Evolutionary conservation across 345 rosid genomes (phyloP).

Genomic region (Eutrema heterophyllum): DNA sequence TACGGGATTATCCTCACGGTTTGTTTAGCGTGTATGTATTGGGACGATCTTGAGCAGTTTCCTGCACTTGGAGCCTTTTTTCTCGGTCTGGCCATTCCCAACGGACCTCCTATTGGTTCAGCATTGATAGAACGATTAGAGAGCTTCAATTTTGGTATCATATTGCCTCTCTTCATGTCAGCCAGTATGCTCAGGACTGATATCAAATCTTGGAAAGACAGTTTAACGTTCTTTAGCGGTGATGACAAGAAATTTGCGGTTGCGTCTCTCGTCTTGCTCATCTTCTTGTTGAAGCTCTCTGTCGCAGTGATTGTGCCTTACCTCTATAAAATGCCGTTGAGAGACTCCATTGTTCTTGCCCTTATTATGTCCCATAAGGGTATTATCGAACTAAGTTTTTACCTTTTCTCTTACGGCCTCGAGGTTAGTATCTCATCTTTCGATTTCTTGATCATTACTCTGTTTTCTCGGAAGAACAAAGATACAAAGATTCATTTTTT

Average conservation of each 20-base stretch:
- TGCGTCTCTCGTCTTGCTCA: slow-evolving; percentile 19
- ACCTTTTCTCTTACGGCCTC: neutral
- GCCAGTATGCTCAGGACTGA: slow-evolving; percentile 13
- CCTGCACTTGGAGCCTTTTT: slow-evolving; percentile 36
- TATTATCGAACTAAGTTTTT: slow-evolving; percentile 24
- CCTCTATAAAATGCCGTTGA: slow-evolving; percentile 25
- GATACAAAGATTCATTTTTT: neutral
- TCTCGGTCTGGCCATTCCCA: slow-evolving; percentile 40
- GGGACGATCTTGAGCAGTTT: neutral
- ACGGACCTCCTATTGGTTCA: slow-evolving; percentile 47
- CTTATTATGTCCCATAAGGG: slow-evolving; percentile 32
- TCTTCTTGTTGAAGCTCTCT: slow-evolving; percentile 26
- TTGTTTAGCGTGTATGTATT: slow-evolving; percentile 1
- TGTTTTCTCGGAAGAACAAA: neutral
- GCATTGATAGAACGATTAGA: slow-evolving; percentile 37
- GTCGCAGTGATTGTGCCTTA: slow-evolving; percentile 11
- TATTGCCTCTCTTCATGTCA: slow-evolving; percentile 28
- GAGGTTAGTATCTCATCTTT: slow-evolving; percentile 4
- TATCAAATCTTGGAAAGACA: neutral
- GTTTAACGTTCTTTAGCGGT: neutral
- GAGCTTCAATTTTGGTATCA: slow-evolving; percentile 23
- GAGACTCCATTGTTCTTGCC: slow-evolving; percentile 22
- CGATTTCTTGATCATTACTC: neutral
- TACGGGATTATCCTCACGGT: slow-evolving; percentile 21
- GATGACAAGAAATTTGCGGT: slow-evolving; percentile 13